Evolutionary conservation across 441 rosid species (phyloP), one percentile per base, ranked within the genome.

Genomic region (Manihot esculenta): DNA sequence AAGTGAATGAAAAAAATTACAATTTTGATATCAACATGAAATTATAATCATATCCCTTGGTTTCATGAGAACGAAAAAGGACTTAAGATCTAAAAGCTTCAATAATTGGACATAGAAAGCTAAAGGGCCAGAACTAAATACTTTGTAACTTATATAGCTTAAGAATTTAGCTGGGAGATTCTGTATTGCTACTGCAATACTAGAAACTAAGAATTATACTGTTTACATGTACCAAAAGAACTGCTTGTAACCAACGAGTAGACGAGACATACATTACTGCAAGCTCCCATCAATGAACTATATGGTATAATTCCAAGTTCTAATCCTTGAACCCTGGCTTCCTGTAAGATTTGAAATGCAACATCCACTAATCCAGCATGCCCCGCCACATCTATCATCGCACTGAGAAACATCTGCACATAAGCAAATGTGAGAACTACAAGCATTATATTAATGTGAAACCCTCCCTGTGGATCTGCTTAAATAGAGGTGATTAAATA

Each of bases 261-360:
- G 41, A 68, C 67, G 47, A 76, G 66, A 80, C 94, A 68, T 86
- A 94, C 98, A 79, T 89, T 89, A 82, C 95, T 79, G 85, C 97
- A 91, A 79, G 98, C 94, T 81, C 99, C 99, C 99, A 94, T 92
- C 81, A 94, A 79, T 67, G 99, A 90, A 85, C 99, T 92, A 74
- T 92, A 94, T 75, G 94, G 76, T 80, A 92, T 72, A 53, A 86
- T 87, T 79, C 97, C 97, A 79, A 80, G 80, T 70, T 61, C 84
- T 69, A 78, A 75, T 74, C 94, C 91, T 70, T 80, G 81, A 72
- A 72, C 74, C 82, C 77, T 81, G 62, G 95, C 96, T 77, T 84
- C 93, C 74, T 77, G 83, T 62, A 90, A 74, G 71, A 86, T 77
- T 20, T 88, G 85, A 78, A 94, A 90, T 64, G 97, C 97, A 73